phyloP scores from a whole-genome alignment of 345 rosid genomes.

The Brassica cretica region DNA sequence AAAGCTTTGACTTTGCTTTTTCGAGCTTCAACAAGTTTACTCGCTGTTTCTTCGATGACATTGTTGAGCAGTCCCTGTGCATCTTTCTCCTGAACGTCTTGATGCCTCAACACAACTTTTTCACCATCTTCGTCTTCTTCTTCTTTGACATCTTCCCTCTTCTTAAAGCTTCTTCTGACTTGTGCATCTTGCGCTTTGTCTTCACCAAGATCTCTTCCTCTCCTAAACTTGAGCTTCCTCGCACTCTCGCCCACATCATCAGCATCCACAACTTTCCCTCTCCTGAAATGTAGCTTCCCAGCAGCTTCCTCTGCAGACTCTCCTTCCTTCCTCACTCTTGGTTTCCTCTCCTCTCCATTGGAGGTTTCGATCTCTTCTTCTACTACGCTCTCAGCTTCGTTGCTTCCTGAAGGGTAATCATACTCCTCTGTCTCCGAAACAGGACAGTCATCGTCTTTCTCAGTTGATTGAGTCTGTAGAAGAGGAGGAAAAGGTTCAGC shows the following conservation, averaged over 20 bases:
- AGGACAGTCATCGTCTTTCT: slow-evolving; percentile 41
- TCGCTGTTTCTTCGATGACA: slow-evolving; percentile 94
- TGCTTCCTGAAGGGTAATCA: slow-evolving; percentile 38
- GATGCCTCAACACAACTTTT: slow-evolving; percentile 74
- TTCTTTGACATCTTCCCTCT: slow-evolving; percentile 44
- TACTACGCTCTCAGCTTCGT: slow-evolving; percentile 44
- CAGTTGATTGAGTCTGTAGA: slow-evolving; percentile 35
- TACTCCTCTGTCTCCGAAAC: slow-evolving; percentile 47
- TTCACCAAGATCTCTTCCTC: slow-evolving; percentile 50
- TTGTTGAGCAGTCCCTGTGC: slow-evolving; percentile 67
- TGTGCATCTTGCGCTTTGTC: slow-evolving; percentile 45
- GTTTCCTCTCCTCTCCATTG: slow-evolving; percentile 38
- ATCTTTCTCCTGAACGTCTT: slow-evolving; percentile 75
- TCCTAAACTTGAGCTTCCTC: slow-evolving; percentile 75
- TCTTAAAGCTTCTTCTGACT: slow-evolving; percentile 53
- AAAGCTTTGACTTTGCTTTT: slow-evolving; percentile 95
- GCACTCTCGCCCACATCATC: slow-evolving; percentile 52
- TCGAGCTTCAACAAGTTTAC: slow-evolving; percentile 73
- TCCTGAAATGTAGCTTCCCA: slow-evolving; percentile 60
- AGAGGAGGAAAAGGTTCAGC: slow-evolving; percentile 35
- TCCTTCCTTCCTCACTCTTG: slow-evolving; percentile 35
- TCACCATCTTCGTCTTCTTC: slow-evolving; percentile 40
- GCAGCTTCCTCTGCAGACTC: slow-evolving; percentile 47
- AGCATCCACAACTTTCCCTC: slow-evolving; percentile 64
- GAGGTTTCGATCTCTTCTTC: slow-evolving; percentile 49